These are phyloP conservation scores for Saccharum officinarum DNA, from an alignment of 176 grass and related monocot species.

Conservation along the genomic window DNA sequence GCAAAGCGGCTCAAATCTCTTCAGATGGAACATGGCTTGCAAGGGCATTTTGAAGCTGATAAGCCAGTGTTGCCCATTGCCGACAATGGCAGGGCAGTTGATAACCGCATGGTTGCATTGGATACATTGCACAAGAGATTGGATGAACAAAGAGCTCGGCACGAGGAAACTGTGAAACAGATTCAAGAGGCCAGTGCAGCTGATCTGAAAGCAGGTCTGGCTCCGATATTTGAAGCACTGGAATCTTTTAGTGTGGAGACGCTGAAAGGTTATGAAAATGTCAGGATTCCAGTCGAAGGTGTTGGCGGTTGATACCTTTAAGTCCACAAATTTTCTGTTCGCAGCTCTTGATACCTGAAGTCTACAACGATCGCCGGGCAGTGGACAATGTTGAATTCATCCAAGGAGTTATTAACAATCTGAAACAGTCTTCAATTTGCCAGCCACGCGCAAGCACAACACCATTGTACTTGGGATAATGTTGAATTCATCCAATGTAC, in stretches of 20 bases:
- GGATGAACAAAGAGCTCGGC: constrained; percentile 69
- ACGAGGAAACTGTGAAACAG: constrained; percentile 61
- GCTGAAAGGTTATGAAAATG: constrained; percentile 67
- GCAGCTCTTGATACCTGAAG: neutral
- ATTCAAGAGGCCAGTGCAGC: constrained; percentile 54
- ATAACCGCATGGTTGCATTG: constrained; percentile 58
- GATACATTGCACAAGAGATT: constrained; percentile 65
- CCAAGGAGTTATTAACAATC: neutral
- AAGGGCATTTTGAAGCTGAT: constrained; percentile 26
- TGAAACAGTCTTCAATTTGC: constrained; percentile 8
- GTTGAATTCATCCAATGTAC: constrained; percentile 2
- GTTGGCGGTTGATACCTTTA: constrained; percentile 9
- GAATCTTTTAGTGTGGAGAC: constrained; percentile 61
- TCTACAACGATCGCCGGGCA: constrained; percentile 10
- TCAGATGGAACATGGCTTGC: constrained; percentile 48
- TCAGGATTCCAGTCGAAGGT: constrained; percentile 44
- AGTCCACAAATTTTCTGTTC: neutral
- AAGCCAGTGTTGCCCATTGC: constrained; percentile 20
- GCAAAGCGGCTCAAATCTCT: constrained; percentile 53
- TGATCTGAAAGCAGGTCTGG: constrained; percentile 70
- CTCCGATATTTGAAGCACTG: constrained; percentile 77
- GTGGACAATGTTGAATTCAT: neutral
- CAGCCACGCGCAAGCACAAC: constrained; percentile 1
- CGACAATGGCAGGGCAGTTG: constrained; percentile 28
- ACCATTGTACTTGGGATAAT: neutral